A percentile compares a stretch with the other conserved stretches of the same genome.
phyloP scores from a whole-genome alignment of 2,329 filamentous ascomycete genomes.

The Neodidymelliopsis sp. region DNA sequence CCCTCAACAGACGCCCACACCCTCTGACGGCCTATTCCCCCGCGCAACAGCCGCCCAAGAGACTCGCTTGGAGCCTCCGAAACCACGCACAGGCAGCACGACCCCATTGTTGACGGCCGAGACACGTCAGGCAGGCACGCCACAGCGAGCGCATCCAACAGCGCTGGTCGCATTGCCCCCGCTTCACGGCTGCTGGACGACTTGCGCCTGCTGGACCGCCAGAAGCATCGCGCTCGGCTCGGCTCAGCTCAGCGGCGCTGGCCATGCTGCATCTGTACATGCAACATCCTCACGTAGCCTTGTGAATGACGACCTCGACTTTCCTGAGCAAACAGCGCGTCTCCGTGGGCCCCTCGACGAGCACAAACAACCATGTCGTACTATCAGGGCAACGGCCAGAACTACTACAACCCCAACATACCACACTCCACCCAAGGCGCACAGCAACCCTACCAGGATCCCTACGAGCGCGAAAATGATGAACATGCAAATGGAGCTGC shows the following conservation, averaged over 20 bases:
- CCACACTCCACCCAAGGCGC: constrained; percentile 52
- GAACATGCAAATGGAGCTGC: constrained; percentile 68
- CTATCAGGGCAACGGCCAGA: constrained; percentile 61
- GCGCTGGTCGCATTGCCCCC: constrained; percentile 19
- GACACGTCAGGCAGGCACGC: constrained; percentile 22
- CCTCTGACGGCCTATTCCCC: constrained; percentile 23
- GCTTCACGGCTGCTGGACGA: neutral
- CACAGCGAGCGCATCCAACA: constrained; percentile 16
- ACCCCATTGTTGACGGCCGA: constrained; percentile 7
- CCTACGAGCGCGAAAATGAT: constrained; percentile 71
- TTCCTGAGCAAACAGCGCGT: constrained; percentile 25
- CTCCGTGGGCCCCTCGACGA: constrained; percentile 20
- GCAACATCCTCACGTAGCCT: constrained; percentile 43
- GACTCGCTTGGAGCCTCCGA: constrained; percentile 25
- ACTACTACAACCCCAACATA: constrained; percentile 56
- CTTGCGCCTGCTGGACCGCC: constrained; percentile 20
- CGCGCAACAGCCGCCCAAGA: constrained; percentile 23
- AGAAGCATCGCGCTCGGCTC: constrained; percentile 13
- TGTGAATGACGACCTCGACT: constrained; percentile 45
- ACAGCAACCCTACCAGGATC: constrained; percentile 45
- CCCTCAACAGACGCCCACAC: constrained; percentile 5
- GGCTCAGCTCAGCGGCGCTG: constrained; percentile 35
- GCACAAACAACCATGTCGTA: constrained; percentile 59
- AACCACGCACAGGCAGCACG: constrained; percentile 24
- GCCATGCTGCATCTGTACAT: constrained; percentile 47